Base-by-base conservation (phyloP, 306 rosid genomes). In the Oxytropis ochrocephala region DNA sequence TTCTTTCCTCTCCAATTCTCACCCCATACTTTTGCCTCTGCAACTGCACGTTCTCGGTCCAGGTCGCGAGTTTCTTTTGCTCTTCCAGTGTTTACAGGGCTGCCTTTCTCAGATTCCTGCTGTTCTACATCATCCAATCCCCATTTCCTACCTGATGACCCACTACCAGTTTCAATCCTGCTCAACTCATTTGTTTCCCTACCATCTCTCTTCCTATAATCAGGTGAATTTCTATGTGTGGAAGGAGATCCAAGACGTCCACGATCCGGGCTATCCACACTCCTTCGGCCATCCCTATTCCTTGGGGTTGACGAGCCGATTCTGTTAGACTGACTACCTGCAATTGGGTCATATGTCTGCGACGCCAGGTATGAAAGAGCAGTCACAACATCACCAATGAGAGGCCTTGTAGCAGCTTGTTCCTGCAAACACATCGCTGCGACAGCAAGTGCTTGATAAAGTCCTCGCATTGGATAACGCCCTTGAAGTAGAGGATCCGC, bases 1-100 rank as follows among this genome's bases (percentile, higher is more conserved):
- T 91, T 95, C 74, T 87, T 89, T 47, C 89, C 99, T 72, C 97
- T 87, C 96, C 96, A 95, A 71, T 95, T 95, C 83, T 95, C 97
- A 0, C 96, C 97, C 97, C 97, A 94, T 39, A 90, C 92, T 86
- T 86, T 94, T 0, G 97, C 96, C 70, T 90, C 99, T 5, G 99
- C 99, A 21, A 95, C 99, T 0, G 91, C 97, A 6, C 97, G 96
- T 63, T 95, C 99, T 79, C 99, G 69, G 62, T 95, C 96, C 33
- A 95, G 75, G 84, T 95, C 95, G 1, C 95, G 97, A 30, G 85
- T 86, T 72, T 90, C 98, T 64, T 95, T 83, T 13, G 79, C 82
- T 83, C 90, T 86, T 79, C 88, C 97, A 11, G 89, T 82, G 79
- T 79, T 85, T 69, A 76, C 82, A 46, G 99, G 99, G 83, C 97